Conservation (phyloP, 139 green algal genomes). For the Prasinococcaceae sp. region DNA sequence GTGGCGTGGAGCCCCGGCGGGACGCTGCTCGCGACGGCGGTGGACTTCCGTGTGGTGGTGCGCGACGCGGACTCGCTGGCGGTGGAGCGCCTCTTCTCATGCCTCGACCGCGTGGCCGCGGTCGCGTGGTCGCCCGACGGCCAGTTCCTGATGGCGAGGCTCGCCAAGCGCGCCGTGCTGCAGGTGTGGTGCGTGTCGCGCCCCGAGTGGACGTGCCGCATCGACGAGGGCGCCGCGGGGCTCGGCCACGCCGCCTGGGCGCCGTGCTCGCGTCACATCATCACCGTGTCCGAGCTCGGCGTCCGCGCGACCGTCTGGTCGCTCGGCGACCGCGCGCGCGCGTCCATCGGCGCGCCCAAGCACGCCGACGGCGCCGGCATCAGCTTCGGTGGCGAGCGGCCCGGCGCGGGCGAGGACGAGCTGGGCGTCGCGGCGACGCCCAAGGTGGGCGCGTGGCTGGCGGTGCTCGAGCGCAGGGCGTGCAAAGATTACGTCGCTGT, state of each 20-base stretch:
- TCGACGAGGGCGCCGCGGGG: slow-evolving; percentile 61
- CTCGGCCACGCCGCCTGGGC: slow-evolving; percentile 25
- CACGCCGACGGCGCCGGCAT: too few relatives aligned
- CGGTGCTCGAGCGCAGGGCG: slow-evolving; percentile 40
- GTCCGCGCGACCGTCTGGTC: slow-evolving; percentile 69
- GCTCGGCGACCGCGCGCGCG: slow-evolving; percentile 41
- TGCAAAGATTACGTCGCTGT: slow-evolving; percentile 26
- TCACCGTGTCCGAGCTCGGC: slow-evolving; percentile 51
- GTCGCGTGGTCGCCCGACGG: slow-evolving; percentile 62
- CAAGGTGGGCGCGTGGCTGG: slow-evolving; percentile 44
- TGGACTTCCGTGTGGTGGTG: slow-evolving; percentile 65
- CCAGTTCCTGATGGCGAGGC: slow-evolving; percentile 52
- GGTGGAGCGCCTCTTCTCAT: slow-evolving; percentile 3
- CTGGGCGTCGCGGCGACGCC: neutral
- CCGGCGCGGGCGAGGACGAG: neutral
- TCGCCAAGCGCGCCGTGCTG: slow-evolving; percentile 42
- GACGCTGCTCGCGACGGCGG: slow-evolving; percentile 40
- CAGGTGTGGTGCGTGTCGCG: slow-evolving; percentile 53
- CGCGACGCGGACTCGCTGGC: slow-evolving; percentile 26
- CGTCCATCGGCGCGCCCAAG: slow-evolving; percentile 59
- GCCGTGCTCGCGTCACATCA: slow-evolving; percentile 41
- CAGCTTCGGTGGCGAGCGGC: too few relatives aligned
- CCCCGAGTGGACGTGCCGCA: slow-evolving; percentile 69
- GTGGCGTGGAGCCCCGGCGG: slow-evolving; percentile 57
- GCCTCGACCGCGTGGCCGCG: neutral